These are phyloP conservation scores for Tausonia pullulans DNA, from an alignment of 1,284 basidiomycete genomes.

Conservation along the genomic window DNA sequence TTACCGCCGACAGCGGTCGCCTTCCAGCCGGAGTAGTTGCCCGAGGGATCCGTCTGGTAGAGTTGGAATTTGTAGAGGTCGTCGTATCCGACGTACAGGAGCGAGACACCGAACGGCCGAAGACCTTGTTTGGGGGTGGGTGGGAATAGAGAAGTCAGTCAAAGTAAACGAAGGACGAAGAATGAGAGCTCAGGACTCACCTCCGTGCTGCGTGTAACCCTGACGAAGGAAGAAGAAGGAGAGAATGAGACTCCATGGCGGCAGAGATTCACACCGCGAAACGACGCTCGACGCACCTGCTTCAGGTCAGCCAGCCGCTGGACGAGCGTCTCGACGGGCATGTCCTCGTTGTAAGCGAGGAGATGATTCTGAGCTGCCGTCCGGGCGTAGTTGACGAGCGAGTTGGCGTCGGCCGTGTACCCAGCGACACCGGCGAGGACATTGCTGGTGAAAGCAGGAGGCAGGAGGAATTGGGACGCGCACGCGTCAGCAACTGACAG, in stretches of 20 bases:
- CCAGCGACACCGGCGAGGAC: constrained; percentile 92
- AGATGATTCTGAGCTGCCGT: constrained; percentile 83
- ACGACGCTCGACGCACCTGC: constrained; percentile 39
- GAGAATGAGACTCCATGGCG: too few relatives aligned
- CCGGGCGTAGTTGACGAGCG: constrained; percentile 88
- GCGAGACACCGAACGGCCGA: constrained; percentile 92
- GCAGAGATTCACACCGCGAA: not conserved
- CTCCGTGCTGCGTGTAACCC: constrained; percentile 95
- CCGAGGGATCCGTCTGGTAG: constrained; percentile 96
- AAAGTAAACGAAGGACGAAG: not conserved
- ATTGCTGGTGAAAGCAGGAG: constrained; percentile 50
- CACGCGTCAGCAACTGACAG: not conserved
- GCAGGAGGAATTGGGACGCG: not conserved
- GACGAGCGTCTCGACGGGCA: constrained; percentile 90
- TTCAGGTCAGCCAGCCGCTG: constrained; percentile 94
- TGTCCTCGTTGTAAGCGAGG: constrained; percentile 87
- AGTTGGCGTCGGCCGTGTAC: constrained; percentile 94
- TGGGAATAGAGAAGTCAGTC: too few relatives aligned
- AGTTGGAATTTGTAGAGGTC: constrained; percentile 93
- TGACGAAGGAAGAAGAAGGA: not conserved
- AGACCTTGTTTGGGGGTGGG: constrained; percentile 48
- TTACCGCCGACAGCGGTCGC: constrained; percentile 96
- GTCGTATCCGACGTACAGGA: constrained; percentile 94
- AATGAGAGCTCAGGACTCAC: constrained; percentile 37
- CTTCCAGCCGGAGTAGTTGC: constrained; percentile 99